A percentile compares a stretch with the other conserved stretches of the same genome.
These are phyloP conservation scores for Mycena polygramma DNA, from an alignment of 768 basidiomycete genomes.

Conservation along the genomic window DNA sequence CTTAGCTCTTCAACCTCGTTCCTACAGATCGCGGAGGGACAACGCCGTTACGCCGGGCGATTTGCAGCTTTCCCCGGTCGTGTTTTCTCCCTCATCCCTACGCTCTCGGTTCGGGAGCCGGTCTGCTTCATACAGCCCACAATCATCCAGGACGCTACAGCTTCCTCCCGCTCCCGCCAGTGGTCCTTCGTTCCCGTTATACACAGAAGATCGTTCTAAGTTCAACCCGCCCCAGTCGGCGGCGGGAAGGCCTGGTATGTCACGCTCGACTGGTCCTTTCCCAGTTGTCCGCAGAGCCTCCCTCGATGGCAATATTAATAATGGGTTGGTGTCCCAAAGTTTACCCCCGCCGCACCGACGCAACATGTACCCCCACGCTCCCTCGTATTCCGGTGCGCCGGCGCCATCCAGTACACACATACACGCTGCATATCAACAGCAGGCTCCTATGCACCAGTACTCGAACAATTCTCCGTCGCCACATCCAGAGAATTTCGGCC, in stretches of 20 bases:
- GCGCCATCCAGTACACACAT: no score
- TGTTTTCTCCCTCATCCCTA: not conserved
- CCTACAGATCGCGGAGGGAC: constrained; percentile 1
- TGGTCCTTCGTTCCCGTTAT: not conserved
- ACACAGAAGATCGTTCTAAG: constrained; percentile 7
- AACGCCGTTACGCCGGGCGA: not conserved
- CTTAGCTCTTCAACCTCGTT: constrained; percentile 5
- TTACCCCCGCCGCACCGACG: constrained; percentile 11
- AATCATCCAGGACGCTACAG: not conserved
- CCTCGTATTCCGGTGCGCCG: no score
- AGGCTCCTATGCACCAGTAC: no score
- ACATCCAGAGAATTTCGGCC: no score
- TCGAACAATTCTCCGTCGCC: no score
- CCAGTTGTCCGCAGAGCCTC: not conserved
- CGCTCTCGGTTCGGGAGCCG: not conserved
- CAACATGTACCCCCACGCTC: not conserved
- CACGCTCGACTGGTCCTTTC: not conserved
- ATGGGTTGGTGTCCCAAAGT: not conserved
- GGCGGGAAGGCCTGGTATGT: not conserved
- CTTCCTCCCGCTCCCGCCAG: not conserved
- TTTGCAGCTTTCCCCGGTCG: constrained; percentile 2
- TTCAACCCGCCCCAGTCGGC: not conserved
- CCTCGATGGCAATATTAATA: not conserved
- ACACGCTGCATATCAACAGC: no score
- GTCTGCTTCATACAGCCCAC: constrained; percentile 12